Evolutionary conservation across 176 grass and related monocot species (phyloP).

Genomic region (Carex pumila): DNA sequence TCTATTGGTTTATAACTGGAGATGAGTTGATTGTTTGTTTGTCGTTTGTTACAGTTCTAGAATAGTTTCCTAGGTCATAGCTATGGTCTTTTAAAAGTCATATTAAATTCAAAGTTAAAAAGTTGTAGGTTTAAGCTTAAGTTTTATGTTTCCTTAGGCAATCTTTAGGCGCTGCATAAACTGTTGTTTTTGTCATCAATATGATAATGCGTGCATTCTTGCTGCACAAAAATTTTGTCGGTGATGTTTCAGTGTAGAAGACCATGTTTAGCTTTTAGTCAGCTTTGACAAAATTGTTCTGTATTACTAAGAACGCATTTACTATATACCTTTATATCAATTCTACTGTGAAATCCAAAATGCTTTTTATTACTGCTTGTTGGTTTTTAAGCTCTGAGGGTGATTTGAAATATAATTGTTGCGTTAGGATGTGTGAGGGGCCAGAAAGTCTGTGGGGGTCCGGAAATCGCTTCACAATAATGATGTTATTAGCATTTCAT

Average conservation of each 20-base stretch:
- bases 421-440: no score
- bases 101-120: not conserved
- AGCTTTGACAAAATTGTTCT: not conserved
- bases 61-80: not conserved
- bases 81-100: not conserved
- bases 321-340: not conserved
- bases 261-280: not conserved
- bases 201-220: not conserved
- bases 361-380: not conserved
- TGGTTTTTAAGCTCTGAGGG: not conserved
- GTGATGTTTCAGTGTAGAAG: not conserved
- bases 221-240: not conserved
- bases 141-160: not conserved
- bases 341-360: not conserved
- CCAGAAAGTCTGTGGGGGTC: no score
- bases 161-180: not conserved
- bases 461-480: no score
- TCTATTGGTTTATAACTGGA: constrained; percentile 12
- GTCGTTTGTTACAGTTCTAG: not conserved
- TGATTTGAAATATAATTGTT: not conserved
- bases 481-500: no score
- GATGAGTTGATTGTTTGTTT: constrained; percentile 10
- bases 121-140: not conserved
- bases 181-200: not conserved
- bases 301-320: not conserved